Percentiles rank a stretch among this genome's conserved stretches.
Conservation (phyloP, 768 basidiomycete genomes). For the Mycena rebaudengoi region DNA sequence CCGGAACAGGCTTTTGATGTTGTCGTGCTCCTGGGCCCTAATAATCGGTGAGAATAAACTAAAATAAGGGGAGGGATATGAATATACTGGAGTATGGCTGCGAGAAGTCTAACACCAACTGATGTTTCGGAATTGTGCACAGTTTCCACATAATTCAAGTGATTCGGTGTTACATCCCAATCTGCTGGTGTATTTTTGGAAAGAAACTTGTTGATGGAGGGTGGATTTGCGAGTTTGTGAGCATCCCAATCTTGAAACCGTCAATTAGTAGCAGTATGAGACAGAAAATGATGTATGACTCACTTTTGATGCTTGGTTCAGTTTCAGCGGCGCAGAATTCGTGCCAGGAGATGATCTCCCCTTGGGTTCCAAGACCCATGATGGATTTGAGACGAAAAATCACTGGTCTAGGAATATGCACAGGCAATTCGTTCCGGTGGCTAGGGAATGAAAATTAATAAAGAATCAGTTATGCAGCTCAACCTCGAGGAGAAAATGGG, state of each 20-base stretch:
- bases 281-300: neutral
- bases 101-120: constrained; percentile 15
- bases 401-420: neutral
- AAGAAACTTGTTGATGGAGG: constrained; percentile 21
- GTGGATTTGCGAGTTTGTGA: constrained; percentile 19
- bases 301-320: neutral
- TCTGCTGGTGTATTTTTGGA: constrained; percentile 17
- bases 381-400: constrained; percentile 25
- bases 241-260: constrained; percentile 28
- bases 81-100: constrained; percentile 3
- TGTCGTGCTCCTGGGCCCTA: neutral
- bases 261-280: neutral
- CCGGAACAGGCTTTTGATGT: too few species aligned
- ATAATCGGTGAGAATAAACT: neutral
- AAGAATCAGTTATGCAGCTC: too few species aligned
- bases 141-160: constrained; percentile 26
- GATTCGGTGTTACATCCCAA: constrained; percentile 19
- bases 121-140: constrained; percentile 21
- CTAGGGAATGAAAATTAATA: constrained; percentile 13
- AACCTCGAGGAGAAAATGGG: neutral
- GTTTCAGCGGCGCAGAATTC: constrained; percentile 14
- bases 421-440: constrained; percentile 26
- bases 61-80: neutral
- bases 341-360: constrained; percentile 24
- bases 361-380: constrained; percentile 3